These are phyloP conservation scores for Phoenix dactylifera DNA, from an alignment of 176 grass and related monocot genomes.

Conservation along the genomic window DNA sequence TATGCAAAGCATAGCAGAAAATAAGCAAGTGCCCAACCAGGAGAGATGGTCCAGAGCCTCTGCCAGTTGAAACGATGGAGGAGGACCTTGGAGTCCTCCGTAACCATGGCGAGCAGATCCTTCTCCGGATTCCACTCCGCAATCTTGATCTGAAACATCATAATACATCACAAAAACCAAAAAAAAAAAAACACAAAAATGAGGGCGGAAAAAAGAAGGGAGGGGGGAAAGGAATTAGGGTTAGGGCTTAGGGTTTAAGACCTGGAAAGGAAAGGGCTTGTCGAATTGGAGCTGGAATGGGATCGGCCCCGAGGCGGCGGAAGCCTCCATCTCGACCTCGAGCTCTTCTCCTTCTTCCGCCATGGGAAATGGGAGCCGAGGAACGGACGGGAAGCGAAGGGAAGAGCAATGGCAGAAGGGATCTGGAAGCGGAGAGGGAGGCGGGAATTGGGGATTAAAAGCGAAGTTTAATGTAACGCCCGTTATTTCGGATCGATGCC, in stretches of 20 bases:
- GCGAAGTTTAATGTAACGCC: too few species aligned
- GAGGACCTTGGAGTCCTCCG: constrained; percentile 79
- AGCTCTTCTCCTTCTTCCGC: constrained; percentile 41
- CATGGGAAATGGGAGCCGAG: background rate
- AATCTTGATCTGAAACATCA: constrained; percentile 52
- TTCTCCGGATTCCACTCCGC: constrained; percentile 96
- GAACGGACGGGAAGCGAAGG: too few species aligned
- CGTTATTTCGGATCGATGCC: too few species aligned
- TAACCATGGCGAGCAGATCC: constrained; percentile 92
- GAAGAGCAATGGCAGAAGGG: too few species aligned
- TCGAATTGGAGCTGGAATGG: constrained; percentile 97
- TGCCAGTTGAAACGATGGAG: constrained; percentile 98
- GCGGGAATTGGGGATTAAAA: too few species aligned
- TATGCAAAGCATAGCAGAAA: too few species aligned
- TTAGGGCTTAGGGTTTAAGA: constrained; percentile 6
- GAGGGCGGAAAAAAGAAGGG: background rate
- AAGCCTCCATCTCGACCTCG: constrained; percentile 26
- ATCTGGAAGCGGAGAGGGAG: too few species aligned
- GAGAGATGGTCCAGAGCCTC: constrained; percentile 83
- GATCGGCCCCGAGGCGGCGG: constrained; percentile 11
- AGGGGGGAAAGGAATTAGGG: background rate
- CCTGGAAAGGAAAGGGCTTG: constrained; percentile 84
- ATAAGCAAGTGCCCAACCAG: constrained; percentile 30
- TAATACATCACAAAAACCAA: too few species aligned
- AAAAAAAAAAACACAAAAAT: background rate